These are phyloP conservation scores for Nyctanthes arbortristis DNA, from an alignment of 257 asterid species.

Conservation along the genomic window DNA sequence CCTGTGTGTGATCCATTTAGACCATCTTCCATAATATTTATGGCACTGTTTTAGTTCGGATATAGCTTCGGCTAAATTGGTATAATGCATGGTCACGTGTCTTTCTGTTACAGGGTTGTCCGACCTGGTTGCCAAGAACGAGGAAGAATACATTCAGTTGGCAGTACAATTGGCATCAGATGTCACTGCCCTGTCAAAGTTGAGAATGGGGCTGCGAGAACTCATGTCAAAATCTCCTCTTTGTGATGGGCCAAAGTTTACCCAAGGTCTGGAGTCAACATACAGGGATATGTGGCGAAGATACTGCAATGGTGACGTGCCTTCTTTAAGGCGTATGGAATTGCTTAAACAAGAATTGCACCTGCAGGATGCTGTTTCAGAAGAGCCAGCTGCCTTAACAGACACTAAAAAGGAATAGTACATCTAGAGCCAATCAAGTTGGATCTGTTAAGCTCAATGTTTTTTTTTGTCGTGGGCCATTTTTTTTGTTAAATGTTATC, in stretches of 20 bases:
- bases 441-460: constrained; percentile 56
- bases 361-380: constrained; percentile 21
- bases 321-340: constrained; percentile 67
- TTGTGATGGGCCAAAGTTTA: constrained; percentile 73
- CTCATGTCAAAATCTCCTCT: constrained; percentile 90
- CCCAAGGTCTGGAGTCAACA: constrained; percentile 61
- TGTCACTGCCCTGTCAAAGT: constrained; percentile 62
- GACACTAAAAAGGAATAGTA: constrained; percentile 31
- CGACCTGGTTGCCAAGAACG: constrained; percentile 73
- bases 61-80: neutral
- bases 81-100: neutral
- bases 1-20: neutral
- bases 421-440: constrained; percentile 22
- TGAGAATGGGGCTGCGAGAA: constrained; percentile 71
- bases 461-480: constrained; percentile 30
- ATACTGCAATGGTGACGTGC: constrained; percentile 80
- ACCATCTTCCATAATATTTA: neutral
- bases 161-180: constrained; percentile 78
- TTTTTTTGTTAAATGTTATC: constrained; percentile 32
- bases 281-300: constrained; percentile 83
- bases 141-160: constrained; percentile 78
- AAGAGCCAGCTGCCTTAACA: constrained; percentile 33
- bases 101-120: constrained; percentile 56
- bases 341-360: constrained; percentile 2
- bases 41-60: neutral